phyloP scores from a whole-genome alignment of 2,329 filamentous ascomycete species.

The Hymenoscyphus linearis region DNA sequence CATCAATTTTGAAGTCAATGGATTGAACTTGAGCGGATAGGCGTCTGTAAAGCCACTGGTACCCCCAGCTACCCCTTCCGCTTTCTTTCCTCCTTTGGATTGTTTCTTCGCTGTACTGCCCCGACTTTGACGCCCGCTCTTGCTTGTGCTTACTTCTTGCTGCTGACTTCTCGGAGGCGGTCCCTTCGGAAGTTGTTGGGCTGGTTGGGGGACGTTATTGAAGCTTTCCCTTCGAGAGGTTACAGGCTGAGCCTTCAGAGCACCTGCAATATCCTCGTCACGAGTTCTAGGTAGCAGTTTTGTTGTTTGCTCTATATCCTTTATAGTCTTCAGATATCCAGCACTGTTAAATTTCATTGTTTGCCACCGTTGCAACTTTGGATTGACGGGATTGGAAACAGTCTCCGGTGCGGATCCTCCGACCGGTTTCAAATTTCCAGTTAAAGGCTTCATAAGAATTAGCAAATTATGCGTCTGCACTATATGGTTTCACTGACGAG shows the following conservation, averaged over 20 bases:
- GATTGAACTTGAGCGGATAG: conserved; percentile 4
- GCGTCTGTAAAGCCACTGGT: neutral
- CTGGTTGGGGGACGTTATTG: neutral
- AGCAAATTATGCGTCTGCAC: neutral
- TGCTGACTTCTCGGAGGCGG: neutral
- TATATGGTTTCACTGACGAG: neutral
- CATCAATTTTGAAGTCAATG: conserved; percentile 1
- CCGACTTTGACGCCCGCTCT: neutral
- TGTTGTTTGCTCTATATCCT: neutral
- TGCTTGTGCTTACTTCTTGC: neutral
- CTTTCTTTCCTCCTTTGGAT: neutral
- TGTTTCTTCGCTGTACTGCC: neutral
- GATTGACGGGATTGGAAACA: neutral
- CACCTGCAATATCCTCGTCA: neutral
- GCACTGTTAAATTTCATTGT: neutral
- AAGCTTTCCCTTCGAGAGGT: neutral
- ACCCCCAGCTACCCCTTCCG: neutral
- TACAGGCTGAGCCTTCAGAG: neutral
- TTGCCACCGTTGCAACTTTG: neutral
- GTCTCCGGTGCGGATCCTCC: neutral
- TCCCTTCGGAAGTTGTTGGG: neutral
- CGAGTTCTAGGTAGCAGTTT: neutral
- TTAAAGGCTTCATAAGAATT: neutral
- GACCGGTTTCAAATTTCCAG: neutral
- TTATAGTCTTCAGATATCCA: neutral